A percentile compares a stretch with the other conserved stretches of the same genome.
These are phyloP conservation scores for Teratosphaeria destructans DNA, from an alignment of 2,329 filamentous ascomycete species.

Conservation along the genomic window DNA sequence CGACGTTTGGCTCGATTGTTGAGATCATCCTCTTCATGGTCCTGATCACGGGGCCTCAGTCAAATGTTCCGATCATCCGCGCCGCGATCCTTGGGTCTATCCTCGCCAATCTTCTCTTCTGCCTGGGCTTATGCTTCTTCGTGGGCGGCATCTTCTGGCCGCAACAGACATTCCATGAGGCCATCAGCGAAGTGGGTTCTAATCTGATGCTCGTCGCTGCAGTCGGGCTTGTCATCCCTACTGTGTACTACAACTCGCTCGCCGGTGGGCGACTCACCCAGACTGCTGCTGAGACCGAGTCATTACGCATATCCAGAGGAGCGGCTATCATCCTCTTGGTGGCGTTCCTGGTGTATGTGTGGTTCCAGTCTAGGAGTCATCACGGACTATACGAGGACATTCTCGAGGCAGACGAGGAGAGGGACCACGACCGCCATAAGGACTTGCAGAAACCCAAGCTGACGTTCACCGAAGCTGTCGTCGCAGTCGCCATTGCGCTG, in stretches of 20 bases:
- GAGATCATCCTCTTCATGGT: slow-evolving; percentile 77
- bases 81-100: slow-evolving; percentile 76
- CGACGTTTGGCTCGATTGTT: slow-evolving; percentile 57
- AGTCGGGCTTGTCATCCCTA: slow-evolving; percentile 40
- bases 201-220: slow-evolving; percentile 66
- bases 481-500: slow-evolving; percentile 56
- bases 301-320: slow-evolving; percentile 58
- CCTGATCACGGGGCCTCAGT: slow-evolving; percentile 38
- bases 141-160: slow-evolving; percentile 59
- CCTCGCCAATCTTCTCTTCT: slow-evolving; percentile 69
- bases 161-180: slow-evolving; percentile 62
- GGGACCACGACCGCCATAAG: slow-evolving; percentile 52
- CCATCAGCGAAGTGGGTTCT: slow-evolving; percentile 68
- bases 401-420: slow-evolving; percentile 59
- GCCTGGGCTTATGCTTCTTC: slow-evolving; percentile 64
- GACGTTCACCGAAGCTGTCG: slow-evolving; percentile 59
- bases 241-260: slow-evolving; percentile 40
- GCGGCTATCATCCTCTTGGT: slow-evolving; percentile 61
- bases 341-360: slow-evolving; percentile 52
- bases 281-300: slow-evolving; percentile 39
- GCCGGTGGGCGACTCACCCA: slow-evolving; percentile 17
- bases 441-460: slow-evolving; percentile 56
- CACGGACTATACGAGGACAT: slow-evolving; percentile 69
- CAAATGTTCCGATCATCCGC: slow-evolving; percentile 53
- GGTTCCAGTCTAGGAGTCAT: slow-evolving; percentile 66